Percentiles rank a stretch among this genome's conserved stretches.
Conservation (phyloP, 805 yeast species). For the Candida incommunis region DNA sequence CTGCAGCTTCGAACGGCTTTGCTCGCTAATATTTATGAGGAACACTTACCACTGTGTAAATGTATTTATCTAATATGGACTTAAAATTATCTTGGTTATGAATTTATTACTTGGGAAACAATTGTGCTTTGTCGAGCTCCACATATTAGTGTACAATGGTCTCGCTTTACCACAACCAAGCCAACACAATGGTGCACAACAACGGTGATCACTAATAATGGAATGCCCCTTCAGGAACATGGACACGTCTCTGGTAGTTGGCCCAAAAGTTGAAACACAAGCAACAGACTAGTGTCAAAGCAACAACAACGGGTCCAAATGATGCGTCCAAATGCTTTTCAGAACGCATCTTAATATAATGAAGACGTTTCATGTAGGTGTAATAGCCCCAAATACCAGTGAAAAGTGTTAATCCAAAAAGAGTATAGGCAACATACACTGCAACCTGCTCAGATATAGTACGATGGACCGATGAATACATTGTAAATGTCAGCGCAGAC, state of each 20-base stretch:
- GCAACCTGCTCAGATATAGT: conserved; percentile 49
- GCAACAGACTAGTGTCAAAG: conserved; percentile 51
- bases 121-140: too few species aligned
- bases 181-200: neutral
- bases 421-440: conserved; percentile 55
- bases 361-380: conserved; percentile 57
- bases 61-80: conserved; percentile 1
- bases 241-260: conserved; percentile 30
- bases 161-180: neutral
- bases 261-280: conserved; percentile 58
- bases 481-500: conserved; percentile 71
- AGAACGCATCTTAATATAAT: conserved; percentile 63
- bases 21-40: too few species aligned
- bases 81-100: too few species aligned
- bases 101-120: too few species aligned
- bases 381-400: conserved; percentile 83
- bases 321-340: conserved; percentile 83
- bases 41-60: neutral
- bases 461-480: conserved; percentile 58
- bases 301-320: conserved; percentile 74
- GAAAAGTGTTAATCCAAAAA: conserved; percentile 71
- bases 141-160: neutral
- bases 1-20: too few species aligned
- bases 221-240: neutral
- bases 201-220: neutral